Base-by-base conservation (phyloP, 176 grass and related monocot species). In the Carex cristatella region DNA sequence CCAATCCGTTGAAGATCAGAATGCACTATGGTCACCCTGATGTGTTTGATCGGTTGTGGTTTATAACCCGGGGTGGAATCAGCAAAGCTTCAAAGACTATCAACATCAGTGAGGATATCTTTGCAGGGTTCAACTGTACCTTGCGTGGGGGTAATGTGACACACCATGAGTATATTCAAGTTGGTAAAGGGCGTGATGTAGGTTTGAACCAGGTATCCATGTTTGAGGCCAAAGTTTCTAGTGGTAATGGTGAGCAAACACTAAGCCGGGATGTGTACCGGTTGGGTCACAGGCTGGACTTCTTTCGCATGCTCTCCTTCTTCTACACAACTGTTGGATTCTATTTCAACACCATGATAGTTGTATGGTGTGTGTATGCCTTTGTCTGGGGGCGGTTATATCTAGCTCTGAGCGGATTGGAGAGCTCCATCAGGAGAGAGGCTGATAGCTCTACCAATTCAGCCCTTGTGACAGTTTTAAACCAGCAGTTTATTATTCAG, bases 1-100 rank as follows among this genome's bases (percentile, higher is more conserved):
- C 94, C 46, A 57, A 97, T 86, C 94, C 94, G 49, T 88, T 97
- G 49, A 97, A 97, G 83, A 84, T 97, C 58, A 90, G 94, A 92
- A 97, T 97, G 94, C 94, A 97, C 80, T 97, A 97, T 87, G 94
- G 94, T 8, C 94, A 97, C 66, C 94, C 94, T 15, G 94, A 97
- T 87, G 94, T 97, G 38, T 97, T 97, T 89, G 94, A 97, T 71
- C 92, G 94, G 48, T 92, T 97, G 79, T 97, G 94, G 94, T 97
- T 97, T 82, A 76, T 97, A 79, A 85, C 90, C 4, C 87, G 94
- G 69, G 94, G 94, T 73, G 92, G 94, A 48, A 92, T 97, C 84
- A 97, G 94, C 83, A 97, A 97, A 87, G 94, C 94, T 90, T 94
- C 92, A 77, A 90, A 64, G 82, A 86, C 83, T 65, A 91, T 97